Percentiles rank a stretch among this genome's conserved stretches.
phyloP scores from a whole-genome alignment of 108 stramenopile species.

The Pseudonitzschia pungens region DNA sequence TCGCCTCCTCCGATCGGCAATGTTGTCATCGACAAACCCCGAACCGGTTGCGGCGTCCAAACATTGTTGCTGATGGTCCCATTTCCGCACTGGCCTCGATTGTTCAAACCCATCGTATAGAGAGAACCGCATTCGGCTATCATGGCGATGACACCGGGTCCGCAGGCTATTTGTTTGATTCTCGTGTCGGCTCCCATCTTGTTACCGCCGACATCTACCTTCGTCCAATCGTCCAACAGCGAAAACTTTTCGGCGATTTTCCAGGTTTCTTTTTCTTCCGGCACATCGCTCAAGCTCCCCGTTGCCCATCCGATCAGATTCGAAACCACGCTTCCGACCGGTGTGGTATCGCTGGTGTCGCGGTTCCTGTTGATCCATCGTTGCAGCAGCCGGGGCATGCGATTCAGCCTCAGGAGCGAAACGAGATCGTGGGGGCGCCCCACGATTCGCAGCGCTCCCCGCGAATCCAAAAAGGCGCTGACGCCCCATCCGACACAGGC shows the following conservation, averaged over 20 bases:
- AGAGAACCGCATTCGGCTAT: constrained; percentile 53
- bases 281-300: constrained; percentile 11
- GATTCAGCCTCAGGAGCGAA: constrained; percentile 62
- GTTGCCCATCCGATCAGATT: constrained; percentile 33
- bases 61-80: constrained; percentile 62
- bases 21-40: constrained; percentile 31
- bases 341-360: constrained; percentile 23
- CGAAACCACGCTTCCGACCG: constrained; percentile 30
- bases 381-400: constrained; percentile 56
- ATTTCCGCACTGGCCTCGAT: constrained; percentile 79
- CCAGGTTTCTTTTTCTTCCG: constrained; percentile 27
- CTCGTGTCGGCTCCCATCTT: constrained; percentile 6
- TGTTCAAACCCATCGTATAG: constrained; percentile 74
- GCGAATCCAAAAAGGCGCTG: constrained; percentile 52
- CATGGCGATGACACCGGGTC: constrained; percentile 75
- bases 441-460: constrained; percentile 46
- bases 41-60: constrained; percentile 67
- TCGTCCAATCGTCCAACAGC: constrained; percentile 34
- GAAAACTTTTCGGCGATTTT: constrained; percentile 30
- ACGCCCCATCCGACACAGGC: constrained; percentile 77
- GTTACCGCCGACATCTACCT: constrained; percentile 14
- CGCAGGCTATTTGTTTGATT: constrained; percentile 30
- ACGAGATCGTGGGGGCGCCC: constrained; percentile 87
- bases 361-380: constrained; percentile 18
- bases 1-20: constrained; percentile 11